A percentile compares a stretch with the other conserved stretches of the same genome.
These are phyloP conservation scores for Sugiyamaella sp. DNA, from an alignment of 1,139 yeast species.

Conservation along the genomic window DNA sequence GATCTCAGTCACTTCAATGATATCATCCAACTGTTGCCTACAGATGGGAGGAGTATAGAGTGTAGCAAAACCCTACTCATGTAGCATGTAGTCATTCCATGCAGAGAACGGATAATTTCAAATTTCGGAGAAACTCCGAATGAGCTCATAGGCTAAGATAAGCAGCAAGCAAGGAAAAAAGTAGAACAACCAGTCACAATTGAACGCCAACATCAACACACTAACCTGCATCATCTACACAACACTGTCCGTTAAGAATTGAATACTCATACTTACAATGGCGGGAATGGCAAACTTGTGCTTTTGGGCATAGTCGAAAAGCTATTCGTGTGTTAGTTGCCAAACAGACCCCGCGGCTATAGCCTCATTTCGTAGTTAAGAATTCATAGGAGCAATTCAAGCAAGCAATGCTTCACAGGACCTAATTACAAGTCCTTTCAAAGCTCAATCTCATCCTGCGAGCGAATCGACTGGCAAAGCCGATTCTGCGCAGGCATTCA, in stretches of 20 bases:
- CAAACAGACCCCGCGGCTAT: too few species aligned
- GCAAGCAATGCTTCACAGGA: too few species aligned
- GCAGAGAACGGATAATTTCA: background rate
- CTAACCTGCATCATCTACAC: too few species aligned
- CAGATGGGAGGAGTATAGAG: background rate
- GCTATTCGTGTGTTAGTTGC: conserved; percentile 46
- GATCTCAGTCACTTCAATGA: too few species aligned
- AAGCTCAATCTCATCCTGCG: too few species aligned
- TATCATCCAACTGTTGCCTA: background rate
- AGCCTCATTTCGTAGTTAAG: too few species aligned
- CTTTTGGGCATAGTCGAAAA: conserved; percentile 92
- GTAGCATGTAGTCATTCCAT: background rate
- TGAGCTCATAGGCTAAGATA: background rate
- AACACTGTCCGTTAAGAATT: too few species aligned
- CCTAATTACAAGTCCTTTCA: too few species aligned
- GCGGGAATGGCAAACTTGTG: conserved; percentile 98
- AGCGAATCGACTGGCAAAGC: too few species aligned
- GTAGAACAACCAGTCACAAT: background rate
- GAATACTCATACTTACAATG: conserved; percentile 45
- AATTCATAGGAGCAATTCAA: background rate
- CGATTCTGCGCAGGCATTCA: too few species aligned
- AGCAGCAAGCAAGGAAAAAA: background rate
- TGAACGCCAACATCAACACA: too few species aligned
- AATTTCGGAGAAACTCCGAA: background rate
- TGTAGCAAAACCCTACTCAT: background rate